These are phyloP conservation scores for Pelargonium fulgidum DNA, from an alignment of 441 rosid genomes.

Conservation along the genomic window DNA sequence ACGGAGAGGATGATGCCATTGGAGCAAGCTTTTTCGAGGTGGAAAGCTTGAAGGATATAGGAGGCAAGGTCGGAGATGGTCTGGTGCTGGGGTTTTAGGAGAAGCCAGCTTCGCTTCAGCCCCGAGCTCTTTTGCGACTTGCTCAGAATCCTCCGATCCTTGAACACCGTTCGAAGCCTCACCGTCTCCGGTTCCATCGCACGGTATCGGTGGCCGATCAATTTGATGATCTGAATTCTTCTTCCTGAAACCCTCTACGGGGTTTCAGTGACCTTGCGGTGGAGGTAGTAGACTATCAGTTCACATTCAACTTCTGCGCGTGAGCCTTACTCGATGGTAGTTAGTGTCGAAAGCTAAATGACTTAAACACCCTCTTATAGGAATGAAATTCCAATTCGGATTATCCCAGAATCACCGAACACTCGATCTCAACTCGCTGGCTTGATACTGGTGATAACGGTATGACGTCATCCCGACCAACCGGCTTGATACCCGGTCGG, in stretches of 20 bases:
- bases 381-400: background rate
- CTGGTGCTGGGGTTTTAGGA: slow-evolving; percentile 58
- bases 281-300: background rate
- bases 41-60: slow-evolving; percentile 44
- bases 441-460: no score
- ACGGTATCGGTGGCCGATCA: background rate
- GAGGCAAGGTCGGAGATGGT: slow-evolving; percentile 65
- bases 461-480: no score
- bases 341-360: background rate
- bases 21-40: slow-evolving; percentile 57
- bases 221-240: background rate
- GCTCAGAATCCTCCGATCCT: slow-evolving; percentile 40
- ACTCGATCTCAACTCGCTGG: no score
- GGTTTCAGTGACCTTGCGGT: background rate
- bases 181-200: slow-evolving; percentile 33
- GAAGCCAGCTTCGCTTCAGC: slow-evolving; percentile 65
- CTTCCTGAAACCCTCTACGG: background rate
- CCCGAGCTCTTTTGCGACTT: slow-evolving; percentile 51
- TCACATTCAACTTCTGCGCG: background rate
- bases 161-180: slow-evolving; percentile 62
- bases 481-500: no score
- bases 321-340: background rate
- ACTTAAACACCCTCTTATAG: background rate
- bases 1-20: slow-evolving; percentile 69
- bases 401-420: no score